These are phyloP conservation scores for Crithidia bombi DNA, from an alignment of 208 protist genomes.

Conservation along the genomic window DNA sequence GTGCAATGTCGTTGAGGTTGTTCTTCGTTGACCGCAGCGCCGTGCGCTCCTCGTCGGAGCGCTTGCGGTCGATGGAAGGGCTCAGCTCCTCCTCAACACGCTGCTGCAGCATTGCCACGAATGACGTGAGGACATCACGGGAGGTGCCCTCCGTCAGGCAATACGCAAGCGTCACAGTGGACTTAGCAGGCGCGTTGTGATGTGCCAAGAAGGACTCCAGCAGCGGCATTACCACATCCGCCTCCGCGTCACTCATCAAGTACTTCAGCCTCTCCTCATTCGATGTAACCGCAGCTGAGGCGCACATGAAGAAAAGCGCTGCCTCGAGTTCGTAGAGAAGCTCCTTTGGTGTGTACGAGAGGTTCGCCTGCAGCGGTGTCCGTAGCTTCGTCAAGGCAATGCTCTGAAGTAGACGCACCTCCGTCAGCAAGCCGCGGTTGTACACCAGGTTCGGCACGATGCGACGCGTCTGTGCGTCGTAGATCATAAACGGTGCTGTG, in stretches of 20 bases:
- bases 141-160: constrained; percentile 60
- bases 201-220: constrained; percentile 53
- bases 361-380: constrained; percentile 25
- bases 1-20: constrained; percentile 45
- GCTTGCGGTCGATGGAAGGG: constrained; percentile 20
- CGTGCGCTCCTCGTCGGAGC: constrained; percentile 32
- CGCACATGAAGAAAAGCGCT: constrained; percentile 47
- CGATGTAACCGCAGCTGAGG: constrained; percentile 44
- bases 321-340: constrained; percentile 54
- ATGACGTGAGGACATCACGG: constrained; percentile 28
- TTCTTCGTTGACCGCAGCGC: constrained; percentile 57
- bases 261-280: constrained; percentile 24
- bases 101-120: constrained; percentile 39
- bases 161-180: constrained; percentile 45
- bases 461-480: constrained; percentile 41
- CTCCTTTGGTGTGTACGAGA: constrained; percentile 52
- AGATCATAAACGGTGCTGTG: constrained; percentile 66
- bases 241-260: constrained; percentile 38
- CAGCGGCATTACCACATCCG: constrained; percentile 35
- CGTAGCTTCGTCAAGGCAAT: constrained; percentile 48
- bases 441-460: constrained; percentile 57
- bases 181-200: constrained; percentile 44
- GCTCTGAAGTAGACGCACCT: constrained; percentile 55
- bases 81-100: constrained; percentile 39
- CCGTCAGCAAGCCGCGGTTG: constrained; percentile 35